phyloP scores from a whole-genome alignment of 2,329 filamentous ascomycete genomes.

The Bretziella fagacearum region DNA sequence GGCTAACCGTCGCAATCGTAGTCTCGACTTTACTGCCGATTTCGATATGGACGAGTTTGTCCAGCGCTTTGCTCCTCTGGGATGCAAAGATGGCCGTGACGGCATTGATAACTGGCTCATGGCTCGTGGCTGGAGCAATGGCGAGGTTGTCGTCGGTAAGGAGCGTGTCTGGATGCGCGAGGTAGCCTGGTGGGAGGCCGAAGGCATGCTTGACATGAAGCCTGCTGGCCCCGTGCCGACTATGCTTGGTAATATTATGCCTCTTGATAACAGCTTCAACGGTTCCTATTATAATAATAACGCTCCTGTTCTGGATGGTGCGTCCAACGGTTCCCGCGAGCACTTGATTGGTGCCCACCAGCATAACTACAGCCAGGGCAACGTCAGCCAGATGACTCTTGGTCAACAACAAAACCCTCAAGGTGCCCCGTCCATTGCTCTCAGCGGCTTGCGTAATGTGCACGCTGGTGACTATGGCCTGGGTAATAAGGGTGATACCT shows the following conservation, averaged over 20 bases:
- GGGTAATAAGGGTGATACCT: slow-evolving; percentile 67
- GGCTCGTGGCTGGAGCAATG: slow-evolving; percentile 95
- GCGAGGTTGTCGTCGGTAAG: slow-evolving; percentile 77
- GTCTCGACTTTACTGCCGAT: slow-evolving; percentile 88
- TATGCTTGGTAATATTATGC: slow-evolving; percentile 16
- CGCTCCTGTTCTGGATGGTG: slow-evolving; percentile 44
- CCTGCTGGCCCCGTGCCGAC: slow-evolving; percentile 32
- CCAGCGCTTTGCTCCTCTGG: slow-evolving; percentile 63
- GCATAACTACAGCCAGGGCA: slow-evolving; percentile 39
- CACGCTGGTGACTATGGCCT: slow-evolving; percentile 72
- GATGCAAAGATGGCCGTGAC: slow-evolving; percentile 77
- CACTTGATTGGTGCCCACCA: slow-evolving; percentile 43
- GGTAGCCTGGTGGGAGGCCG: slow-evolving; percentile 90
- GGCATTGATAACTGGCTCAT: slow-evolving; percentile 89
- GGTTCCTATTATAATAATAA: slow-evolving; percentile 50
- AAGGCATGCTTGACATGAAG: slow-evolving; percentile 86
- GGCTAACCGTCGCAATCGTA: slow-evolving; percentile 82
- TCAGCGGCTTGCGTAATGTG: slow-evolving; percentile 38
- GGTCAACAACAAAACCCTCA: slow-evolving; percentile 22
- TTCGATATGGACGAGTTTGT: slow-evolving; percentile 90
- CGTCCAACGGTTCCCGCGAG: slow-evolving; percentile 52
- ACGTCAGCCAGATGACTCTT: slow-evolving; percentile 36
- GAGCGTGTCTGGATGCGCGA: slow-evolving; percentile 95
- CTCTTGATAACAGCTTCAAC: slow-evolving; percentile 52
- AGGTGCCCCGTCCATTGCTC: slow-evolving; percentile 41